Evolutionary conservation across 1,284 basidiomycete genomes (phyloP), one percentile per base, ranked within the genome.

Genomic region (Heterobasidion irregulare): DNA sequence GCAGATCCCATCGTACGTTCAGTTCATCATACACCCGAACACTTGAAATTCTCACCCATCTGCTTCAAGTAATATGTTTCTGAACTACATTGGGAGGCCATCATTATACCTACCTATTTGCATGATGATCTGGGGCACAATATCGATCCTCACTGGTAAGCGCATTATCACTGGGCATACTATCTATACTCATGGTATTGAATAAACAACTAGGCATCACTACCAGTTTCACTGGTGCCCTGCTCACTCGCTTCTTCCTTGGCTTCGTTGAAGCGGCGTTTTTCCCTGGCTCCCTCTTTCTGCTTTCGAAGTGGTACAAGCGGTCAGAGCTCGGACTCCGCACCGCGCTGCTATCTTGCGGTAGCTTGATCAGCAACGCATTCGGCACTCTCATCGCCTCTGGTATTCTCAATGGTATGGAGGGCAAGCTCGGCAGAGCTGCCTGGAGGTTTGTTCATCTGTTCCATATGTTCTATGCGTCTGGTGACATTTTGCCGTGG

Each of bases 361-460:
- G 89, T 7, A 82, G 75, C 64, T 73, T 93, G 52, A 82, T 92
- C 59, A 86, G 84, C 57, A 94, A 92, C 70, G 91, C 89, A 1
- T 92, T 93, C 65, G 89, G 91, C 13, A 76, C 87, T 0, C 73
- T 93, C n/a, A 79, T 93, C 54, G 89, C 87, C 8, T 89, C 86
- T 9, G 84, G 79, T 4, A 87, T 89, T 55, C 72, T 90, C 57
- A 71, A 75, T 55, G 74, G 75, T 33, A 91, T 91, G 86, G 75
- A 91, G 56, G 85, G 83, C 8, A 73, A 74, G 47, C 70, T 85
- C 1, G 89, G 89, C 0, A 79, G 83, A 53, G 74, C 85, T 1
- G 89, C 87, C 1, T 94, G 92, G 91, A 73, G 86, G 78, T 81
- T 60, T 36, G 67, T 62, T 46, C 9, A 53, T n/a, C 8, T 26